Evolutionary conservation across 176 grass and related monocot genomes (phyloP).

Genomic region (Poa annua): DNA sequence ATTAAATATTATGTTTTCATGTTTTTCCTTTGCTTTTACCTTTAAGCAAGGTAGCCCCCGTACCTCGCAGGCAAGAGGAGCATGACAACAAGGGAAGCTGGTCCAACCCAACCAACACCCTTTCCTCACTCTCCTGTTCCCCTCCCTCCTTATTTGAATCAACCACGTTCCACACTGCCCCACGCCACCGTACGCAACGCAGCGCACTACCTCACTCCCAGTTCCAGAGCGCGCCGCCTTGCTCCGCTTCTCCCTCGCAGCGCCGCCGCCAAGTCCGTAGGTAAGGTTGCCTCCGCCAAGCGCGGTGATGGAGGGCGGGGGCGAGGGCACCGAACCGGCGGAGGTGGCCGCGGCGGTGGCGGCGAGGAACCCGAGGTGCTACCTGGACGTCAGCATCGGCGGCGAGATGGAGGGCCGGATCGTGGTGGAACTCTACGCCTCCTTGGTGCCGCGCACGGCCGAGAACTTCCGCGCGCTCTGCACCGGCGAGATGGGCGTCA

Average conservation of each 20-base stretch:
- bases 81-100: background rate
- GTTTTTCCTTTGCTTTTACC: too few species aligned
- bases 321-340: constrained; percentile 33
- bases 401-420: constrained; percentile 88
- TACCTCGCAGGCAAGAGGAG: background rate
- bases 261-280: constrained; percentile 15
- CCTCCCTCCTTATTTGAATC: constrained; percentile 59
- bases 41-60: background rate
- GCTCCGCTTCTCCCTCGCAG: constrained; percentile 3
- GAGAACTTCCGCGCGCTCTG: constrained; percentile 98
- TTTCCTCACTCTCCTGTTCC: background rate
- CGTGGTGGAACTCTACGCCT: constrained; percentile 79
- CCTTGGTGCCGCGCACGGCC: constrained; percentile 68
- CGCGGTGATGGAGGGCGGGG: constrained; percentile 46
- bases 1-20: too few species aligned
- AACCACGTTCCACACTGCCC: constrained; percentile 17
- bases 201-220: constrained; percentile 36
- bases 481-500: constrained; percentile 86
- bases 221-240: constrained; percentile 17
- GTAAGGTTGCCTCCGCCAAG: constrained; percentile 37
- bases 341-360: constrained; percentile 4
- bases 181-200: constrained; percentile 11
- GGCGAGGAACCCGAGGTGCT: constrained; percentile 70
- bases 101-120: background rate
- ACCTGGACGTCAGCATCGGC: constrained; percentile 84